Conservation (phyloP, 805 yeast species). For the Lipomyces sp. region DNA sequence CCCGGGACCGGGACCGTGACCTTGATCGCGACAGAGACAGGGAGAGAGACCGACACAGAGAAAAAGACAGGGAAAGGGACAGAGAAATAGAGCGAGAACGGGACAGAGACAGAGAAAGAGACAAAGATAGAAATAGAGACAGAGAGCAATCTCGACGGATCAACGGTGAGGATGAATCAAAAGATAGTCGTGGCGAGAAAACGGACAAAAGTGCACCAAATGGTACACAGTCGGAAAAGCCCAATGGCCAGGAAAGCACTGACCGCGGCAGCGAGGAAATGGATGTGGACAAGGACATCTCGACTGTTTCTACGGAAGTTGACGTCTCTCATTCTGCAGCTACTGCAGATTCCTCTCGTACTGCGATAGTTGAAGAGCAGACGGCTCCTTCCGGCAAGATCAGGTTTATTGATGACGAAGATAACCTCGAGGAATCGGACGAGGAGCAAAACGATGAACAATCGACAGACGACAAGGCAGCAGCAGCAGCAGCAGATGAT, state of each 20-base stretch:
- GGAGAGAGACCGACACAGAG: slow-evolving; percentile 9
- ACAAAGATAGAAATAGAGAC: no score
- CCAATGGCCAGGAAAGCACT: no score
- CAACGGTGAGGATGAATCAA: no score
- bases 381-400: not conserved
- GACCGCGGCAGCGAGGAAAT: no score
- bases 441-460: slow-evolving; percentile 5
- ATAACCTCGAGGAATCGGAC: slow-evolving; percentile 34
- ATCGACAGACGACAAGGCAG: not conserved
- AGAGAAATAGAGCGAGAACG: not conserved
- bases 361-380: no score
- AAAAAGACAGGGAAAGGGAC: slow-evolving; percentile 8
- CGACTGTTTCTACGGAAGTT: no score
- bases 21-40: slow-evolving; percentile 14
- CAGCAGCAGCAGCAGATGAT: slow-evolving; percentile 24
- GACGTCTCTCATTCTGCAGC: no score
- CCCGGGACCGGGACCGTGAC: slow-evolving; percentile 20
- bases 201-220: no score
- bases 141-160: slow-evolving; percentile 13
- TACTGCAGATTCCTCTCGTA: no score
- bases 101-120: slow-evolving; percentile 19
- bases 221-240: no score
- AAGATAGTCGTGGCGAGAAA: no score
- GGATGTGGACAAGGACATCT: no score
- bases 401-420: slow-evolving; percentile 27